Conservation (phyloP, 1,284 basidiomycete genomes). For the Termitomyces sp. region DNA sequence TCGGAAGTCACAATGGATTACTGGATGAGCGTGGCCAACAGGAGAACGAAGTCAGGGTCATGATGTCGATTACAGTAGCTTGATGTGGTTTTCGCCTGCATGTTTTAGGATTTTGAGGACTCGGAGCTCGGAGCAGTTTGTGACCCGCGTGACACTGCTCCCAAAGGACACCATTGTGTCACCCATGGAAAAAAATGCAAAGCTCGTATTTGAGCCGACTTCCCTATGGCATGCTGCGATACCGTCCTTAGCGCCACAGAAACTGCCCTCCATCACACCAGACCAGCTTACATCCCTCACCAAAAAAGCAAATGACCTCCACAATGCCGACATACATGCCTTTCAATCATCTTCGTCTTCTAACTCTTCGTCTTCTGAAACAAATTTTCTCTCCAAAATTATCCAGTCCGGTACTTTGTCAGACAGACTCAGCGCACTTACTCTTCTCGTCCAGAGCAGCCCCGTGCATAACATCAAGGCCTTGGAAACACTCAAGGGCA, state of each 20-base stretch:
- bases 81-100: too few relatives aligned
- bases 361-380: constrained; percentile 56
- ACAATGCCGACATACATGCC: constrained; percentile 42
- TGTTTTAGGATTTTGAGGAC: too few relatives aligned
- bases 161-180: too few relatives aligned
- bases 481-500: constrained; percentile 67
- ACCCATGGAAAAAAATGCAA: constrained; percentile 4
- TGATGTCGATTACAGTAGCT: background rate
- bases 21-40: background rate
- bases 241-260: constrained; percentile 27
- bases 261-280: constrained; percentile 32
- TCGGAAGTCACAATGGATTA: background rate
- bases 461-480: constrained; percentile 87
- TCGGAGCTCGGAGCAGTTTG: too few relatives aligned
- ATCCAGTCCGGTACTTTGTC: constrained; percentile 87
- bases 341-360: constrained; percentile 39
- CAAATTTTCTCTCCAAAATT: constrained; percentile 79
- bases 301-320: constrained; percentile 46
- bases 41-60: background rate
- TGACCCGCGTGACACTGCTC: too few relatives aligned
- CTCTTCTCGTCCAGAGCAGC: constrained; percentile 86
- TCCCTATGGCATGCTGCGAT: constrained; percentile 58
- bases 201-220: constrained; percentile 41
- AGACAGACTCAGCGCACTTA: constrained; percentile 90
- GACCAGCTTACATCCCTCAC: constrained; percentile 41